These are phyloP conservation scores for Lithocarpus polystachyus DNA, from an alignment of 306 rosid species.

Conservation along the genomic window DNA sequence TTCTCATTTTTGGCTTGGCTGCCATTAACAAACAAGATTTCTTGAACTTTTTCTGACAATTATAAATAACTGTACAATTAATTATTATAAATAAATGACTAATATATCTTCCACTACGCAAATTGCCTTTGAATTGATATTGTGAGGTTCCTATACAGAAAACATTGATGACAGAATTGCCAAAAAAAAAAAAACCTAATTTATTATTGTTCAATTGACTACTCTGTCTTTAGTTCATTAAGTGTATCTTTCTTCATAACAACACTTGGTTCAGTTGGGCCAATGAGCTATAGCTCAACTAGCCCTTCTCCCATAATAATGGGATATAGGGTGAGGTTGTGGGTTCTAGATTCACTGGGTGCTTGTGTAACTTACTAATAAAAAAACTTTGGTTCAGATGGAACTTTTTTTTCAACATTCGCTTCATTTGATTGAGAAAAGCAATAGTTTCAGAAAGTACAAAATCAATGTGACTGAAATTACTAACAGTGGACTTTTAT, in stretches of 20 bases:
- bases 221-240: constrained; percentile 1
- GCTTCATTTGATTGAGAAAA: not conserved
- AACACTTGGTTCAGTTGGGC: not conserved
- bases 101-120: not conserved
- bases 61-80: no score
- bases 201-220: not conserved
- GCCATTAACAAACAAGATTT: no score
- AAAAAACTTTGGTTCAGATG: not conserved
- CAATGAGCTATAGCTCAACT: not conserved
- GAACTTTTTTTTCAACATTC: not conserved
- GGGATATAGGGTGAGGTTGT: no score
- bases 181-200: no score
- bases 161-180: not conserved
- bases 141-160: not conserved
- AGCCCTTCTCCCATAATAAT: no score
- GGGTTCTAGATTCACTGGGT: no score
- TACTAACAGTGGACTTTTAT: not conserved
- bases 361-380: no score
- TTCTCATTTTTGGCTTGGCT: not conserved
- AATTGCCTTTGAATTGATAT: not conserved
- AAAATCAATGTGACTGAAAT: not conserved
- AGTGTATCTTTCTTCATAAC: not conserved
- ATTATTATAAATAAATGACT: no score
- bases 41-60: no score
- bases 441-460: not conserved